Conservation (phyloP, 2,329 filamentous ascomycete species). For the Fusarium marasasianum region DNA sequence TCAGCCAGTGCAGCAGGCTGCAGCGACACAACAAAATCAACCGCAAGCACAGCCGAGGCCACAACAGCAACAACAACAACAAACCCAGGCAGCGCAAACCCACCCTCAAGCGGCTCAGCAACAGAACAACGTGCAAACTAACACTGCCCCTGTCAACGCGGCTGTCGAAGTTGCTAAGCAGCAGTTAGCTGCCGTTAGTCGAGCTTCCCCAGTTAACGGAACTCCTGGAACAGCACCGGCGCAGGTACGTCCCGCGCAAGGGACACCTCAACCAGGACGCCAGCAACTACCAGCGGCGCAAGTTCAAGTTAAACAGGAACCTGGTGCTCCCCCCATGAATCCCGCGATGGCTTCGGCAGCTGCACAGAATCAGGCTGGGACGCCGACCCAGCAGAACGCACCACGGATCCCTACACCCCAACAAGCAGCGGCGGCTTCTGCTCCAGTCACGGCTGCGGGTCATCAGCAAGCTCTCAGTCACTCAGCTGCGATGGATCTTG, state of each 20-base stretch:
- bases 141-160: constrained; percentile 53
- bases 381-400: constrained; percentile 61
- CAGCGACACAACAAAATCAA: constrained; percentile 23
- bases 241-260: constrained; percentile 43
- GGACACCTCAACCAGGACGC: constrained; percentile 38
- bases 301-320: constrained; percentile 47
- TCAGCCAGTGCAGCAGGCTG: constrained; percentile 29
- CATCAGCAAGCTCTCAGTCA: constrained; percentile 58
- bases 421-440: constrained; percentile 54
- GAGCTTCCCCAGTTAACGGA: constrained; percentile 45
- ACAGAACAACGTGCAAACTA: constrained; percentile 43
- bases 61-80: constrained; percentile 32
- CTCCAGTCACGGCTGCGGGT: constrained; percentile 50
- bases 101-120: constrained; percentile 31
- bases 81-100: constrained; percentile 30
- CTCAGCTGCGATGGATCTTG: constrained; percentile 59
- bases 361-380: constrained; percentile 53
- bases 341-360: constrained; percentile 53
- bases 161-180: constrained; percentile 59
- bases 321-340: constrained; percentile 58
- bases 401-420: constrained; percentile 62
- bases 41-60: constrained; percentile 31
- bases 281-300: constrained; percentile 31
- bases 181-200: constrained; percentile 45
- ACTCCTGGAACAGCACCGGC: constrained; percentile 36